Evolutionary conservation across 768 basidiomycete species (phyloP), one percentile per base, ranked within the genome.

Genomic region (Pholiota molesta): DNA sequence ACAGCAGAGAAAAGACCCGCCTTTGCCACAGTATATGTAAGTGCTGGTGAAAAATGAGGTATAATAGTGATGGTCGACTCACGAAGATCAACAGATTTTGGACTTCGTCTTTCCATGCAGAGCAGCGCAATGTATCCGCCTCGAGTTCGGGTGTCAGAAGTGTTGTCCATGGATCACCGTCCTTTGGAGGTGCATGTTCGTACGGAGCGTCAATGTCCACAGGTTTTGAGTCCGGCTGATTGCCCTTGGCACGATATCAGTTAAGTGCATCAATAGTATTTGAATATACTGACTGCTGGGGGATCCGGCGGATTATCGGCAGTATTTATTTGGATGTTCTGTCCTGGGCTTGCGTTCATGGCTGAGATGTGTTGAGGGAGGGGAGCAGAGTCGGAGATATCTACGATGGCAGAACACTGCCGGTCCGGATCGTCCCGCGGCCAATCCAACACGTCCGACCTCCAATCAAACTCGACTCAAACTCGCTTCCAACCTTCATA

Each of bases 1-100:
- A 65, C 65, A 9, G 62, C 65, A 33, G 68, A 68, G 55, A 70
- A 70, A 5, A 70, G 57, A 52, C 69, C 69, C 40, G 67, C 69
- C 69, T 70, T 6, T 8, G 9, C 33, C 9, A 6, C 7, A 35
- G 7, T 8, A 3, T 35, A 6, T 26, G 19, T 56, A n/a, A 26
- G 55, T 42, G 23, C 17, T 13, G 7, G 33, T 2, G 3, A 21
- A 13, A 37, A 37, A 37, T 37, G 11, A 16, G 14, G 14, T 44
- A 45, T 2, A 56, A 26, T 40, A 13, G 13, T 10, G n/a, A 9
- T 14, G n/a, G 10, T 16, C 28, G 21, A 59, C 66, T 59, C 42
- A 69, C 68, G 37, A 69, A 68, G 21, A 69, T 63, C 44, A 69
- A 49, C 2, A 69, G 58, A n/a, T 66, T 67, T 29, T 69, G 65